These are phyloP conservation scores for Cerrena zonata DNA, from an alignment of 1,284 basidiomycete genomes.

Conservation along the genomic window DNA sequence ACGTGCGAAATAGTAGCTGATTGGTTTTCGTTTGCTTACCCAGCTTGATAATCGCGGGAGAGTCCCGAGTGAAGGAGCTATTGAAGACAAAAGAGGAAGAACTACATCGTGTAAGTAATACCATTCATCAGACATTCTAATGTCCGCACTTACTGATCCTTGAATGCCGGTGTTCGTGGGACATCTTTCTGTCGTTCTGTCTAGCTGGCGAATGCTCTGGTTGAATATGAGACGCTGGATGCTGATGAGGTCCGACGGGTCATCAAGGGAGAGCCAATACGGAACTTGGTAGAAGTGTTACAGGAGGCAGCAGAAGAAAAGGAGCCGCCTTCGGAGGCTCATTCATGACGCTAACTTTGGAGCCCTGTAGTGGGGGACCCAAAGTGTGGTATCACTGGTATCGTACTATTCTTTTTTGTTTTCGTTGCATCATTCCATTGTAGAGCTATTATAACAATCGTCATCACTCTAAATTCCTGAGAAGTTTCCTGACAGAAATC, in stretches of 20 bases:
- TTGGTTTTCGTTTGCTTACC: conserved; percentile 6
- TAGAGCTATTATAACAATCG: neutral
- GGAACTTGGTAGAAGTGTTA: conserved; percentile 57
- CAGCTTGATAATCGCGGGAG: conserved; percentile 72
- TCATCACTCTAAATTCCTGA: too few relatives aligned
- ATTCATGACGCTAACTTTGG: conserved; percentile 14
- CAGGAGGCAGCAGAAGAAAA: conserved; percentile 46
- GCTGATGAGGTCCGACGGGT: conserved; percentile 80
- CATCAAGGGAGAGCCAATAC: conserved; percentile 76
- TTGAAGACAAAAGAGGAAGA: conserved; percentile 73
- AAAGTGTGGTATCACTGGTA: neutral
- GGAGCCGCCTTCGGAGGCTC: conserved; percentile 20
- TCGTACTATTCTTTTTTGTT: too few relatives aligned
- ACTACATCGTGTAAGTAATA: conserved; percentile 68
- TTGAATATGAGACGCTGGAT: conserved; percentile 91
- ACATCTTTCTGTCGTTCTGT: conserved; percentile 3
- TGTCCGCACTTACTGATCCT: neutral
- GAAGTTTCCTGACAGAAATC: too few relatives aligned
- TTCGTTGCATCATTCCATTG: neutral
- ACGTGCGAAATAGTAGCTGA: neutral
- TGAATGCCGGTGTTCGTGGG: conserved; percentile 2
- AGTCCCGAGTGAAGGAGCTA: conserved; percentile 63
- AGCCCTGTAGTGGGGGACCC: neutral
- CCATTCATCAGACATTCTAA: conserved; percentile 5
- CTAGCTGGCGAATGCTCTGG: conserved; percentile 80